Percentiles rank a stretch among this genome's conserved stretches.
Conservation (phyloP, 768 basidiomycete genomes). For the Boletus bicolor region DNA sequence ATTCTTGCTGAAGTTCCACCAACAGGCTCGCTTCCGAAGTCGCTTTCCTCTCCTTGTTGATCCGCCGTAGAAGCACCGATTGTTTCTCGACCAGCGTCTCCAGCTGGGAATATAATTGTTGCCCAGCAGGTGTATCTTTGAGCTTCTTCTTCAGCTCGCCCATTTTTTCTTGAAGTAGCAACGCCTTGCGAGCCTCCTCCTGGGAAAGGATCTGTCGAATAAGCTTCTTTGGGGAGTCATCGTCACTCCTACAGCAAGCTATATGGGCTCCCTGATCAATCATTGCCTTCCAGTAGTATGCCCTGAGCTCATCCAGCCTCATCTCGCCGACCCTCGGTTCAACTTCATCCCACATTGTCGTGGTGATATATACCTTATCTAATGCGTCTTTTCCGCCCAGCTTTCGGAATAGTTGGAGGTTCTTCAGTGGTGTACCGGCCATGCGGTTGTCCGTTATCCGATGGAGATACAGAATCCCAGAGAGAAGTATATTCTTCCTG, state of each 20-base stretch:
- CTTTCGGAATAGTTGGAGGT: constrained; percentile 32
- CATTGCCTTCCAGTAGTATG: constrained; percentile 9
- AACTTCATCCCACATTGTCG: constrained; percentile 40
- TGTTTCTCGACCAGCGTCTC: too few relatives aligned
- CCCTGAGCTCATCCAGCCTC: constrained; percentile 12
- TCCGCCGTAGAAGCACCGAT: too few relatives aligned
- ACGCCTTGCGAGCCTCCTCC: neutral
- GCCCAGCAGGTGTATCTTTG: neutral
- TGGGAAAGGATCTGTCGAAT: constrained; percentile 2
- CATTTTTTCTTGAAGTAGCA: constrained; percentile 11
- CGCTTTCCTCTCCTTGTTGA: neutral
- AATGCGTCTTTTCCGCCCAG: constrained; percentile 29
- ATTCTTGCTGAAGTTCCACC: constrained; percentile 9
- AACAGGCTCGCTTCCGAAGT: neutral
- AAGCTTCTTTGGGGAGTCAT: constrained; percentile 5
- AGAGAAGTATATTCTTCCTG: constrained; percentile 15
- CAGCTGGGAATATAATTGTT: too few relatives aligned
- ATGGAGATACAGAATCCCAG: constrained; percentile 39
- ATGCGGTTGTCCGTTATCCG: constrained; percentile 39
- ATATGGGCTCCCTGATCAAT: constrained; percentile 5
- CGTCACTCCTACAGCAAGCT: constrained; percentile 1
- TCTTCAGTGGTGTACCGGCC: constrained; percentile 32
- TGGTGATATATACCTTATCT: constrained; percentile 33
- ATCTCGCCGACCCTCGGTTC: constrained; percentile 15
- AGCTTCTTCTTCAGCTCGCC: neutral